Evolutionary conservation across 768 basidiomycete species (phyloP).

Genomic region (Rhodotorula diobovata): DNA sequence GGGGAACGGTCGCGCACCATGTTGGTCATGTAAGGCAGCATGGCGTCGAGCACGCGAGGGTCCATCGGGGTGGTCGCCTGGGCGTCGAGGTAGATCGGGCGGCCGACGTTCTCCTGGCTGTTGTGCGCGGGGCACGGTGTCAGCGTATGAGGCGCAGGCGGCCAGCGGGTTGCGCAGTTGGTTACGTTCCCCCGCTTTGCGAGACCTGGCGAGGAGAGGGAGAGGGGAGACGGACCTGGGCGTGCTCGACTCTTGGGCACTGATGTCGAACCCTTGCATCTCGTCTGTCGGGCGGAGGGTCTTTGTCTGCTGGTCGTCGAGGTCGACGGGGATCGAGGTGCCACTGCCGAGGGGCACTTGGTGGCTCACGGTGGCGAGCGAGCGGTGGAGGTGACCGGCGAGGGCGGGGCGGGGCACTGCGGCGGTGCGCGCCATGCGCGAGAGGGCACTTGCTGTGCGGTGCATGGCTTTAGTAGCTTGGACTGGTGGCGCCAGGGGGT

Average conservation of each 20-base stretch:
- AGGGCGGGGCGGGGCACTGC: background rate
- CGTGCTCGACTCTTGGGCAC: slow-evolving; percentile 58
- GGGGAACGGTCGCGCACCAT: no score
- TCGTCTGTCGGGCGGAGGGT: slow-evolving; percentile 49
- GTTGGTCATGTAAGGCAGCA: slow-evolving; percentile 92
- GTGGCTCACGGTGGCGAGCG: slow-evolving; percentile 30
- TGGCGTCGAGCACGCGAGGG: slow-evolving; percentile 90
- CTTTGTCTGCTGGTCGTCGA: slow-evolving; percentile 3
- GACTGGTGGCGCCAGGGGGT: no score
- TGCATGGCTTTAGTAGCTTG: background rate
- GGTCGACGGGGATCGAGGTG: slow-evolving; percentile 9
- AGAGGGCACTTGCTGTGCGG: background rate
- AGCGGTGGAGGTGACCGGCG: slow-evolving; percentile 17
- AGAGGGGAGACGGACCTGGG: slow-evolving; percentile 43
- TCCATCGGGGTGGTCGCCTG: slow-evolving; percentile 97
- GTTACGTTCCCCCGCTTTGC: no score
- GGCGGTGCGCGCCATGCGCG: background rate
- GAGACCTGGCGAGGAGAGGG: no score
- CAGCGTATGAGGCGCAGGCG: background rate
- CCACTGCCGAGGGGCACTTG: slow-evolving; percentile 22
- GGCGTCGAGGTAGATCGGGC: slow-evolving; percentile 92
- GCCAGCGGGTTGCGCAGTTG: no score
- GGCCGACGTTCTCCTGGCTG: slow-evolving; percentile 10
- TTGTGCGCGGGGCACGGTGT: background rate
- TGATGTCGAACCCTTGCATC: slow-evolving; percentile 83